Conservation (phyloP, 176 grass and related monocot genomes). For the Areca catechu region DNA sequence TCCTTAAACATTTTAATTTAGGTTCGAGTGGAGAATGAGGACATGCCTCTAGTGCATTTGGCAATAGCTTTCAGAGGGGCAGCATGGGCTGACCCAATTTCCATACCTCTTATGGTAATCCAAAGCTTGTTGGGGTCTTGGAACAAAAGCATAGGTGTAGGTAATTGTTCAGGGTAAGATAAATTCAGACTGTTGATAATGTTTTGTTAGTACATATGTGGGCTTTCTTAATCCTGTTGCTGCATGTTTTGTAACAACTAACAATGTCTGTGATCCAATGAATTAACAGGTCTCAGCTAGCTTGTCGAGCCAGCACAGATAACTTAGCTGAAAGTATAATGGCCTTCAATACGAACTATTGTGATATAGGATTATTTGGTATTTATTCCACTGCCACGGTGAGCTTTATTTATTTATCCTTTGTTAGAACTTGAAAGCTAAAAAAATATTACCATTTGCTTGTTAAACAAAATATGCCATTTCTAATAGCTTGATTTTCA, state of each 20-base stretch:
- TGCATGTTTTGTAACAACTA: too few species aligned
- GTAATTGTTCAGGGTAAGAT: conserved; percentile 85
- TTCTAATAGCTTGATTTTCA: too few species aligned
- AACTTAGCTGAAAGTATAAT: conserved; percentile 77
- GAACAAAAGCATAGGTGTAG: conserved; percentile 55
- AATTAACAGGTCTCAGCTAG: conserved; percentile 72
- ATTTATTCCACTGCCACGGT: conserved; percentile 59
- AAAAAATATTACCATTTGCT: too few species aligned
- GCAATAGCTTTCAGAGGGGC: conserved; percentile 85
- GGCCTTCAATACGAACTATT: conserved; percentile 93
- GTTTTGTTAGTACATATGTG: too few species aligned
- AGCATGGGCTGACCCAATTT: conserved; percentile 70
- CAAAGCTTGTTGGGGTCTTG: conserved; percentile 88
- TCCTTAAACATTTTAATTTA: conserved; percentile 17
- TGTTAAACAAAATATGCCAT: too few species aligned
- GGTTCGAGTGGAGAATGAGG: conserved; percentile 51
- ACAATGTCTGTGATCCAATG: not conserved
- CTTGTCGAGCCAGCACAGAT: conserved; percentile 64
- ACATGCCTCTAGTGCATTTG: conserved; percentile 55
- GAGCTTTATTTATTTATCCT: conserved; percentile 21
- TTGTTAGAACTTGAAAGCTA: too few species aligned
- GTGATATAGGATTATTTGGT: conserved; percentile 88
- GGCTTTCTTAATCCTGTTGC: too few species aligned
- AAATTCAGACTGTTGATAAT: not conserved
- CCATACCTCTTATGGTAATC: conserved; percentile 95